Base-by-base conservation (phyloP, 306 rosid genomes). In the Prunus armeniaca region DNA sequence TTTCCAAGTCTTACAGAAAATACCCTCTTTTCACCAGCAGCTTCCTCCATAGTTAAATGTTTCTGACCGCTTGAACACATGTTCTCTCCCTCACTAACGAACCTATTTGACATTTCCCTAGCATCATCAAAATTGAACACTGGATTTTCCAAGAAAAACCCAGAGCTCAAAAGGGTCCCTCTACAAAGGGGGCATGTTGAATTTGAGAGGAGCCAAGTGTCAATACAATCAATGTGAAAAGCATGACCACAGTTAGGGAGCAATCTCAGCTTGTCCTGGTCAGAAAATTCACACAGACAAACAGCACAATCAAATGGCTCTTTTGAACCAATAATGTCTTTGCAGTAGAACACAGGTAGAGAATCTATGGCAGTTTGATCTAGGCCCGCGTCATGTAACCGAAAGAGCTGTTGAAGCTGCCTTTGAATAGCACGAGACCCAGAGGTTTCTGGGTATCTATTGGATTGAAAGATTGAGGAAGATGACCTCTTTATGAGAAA, bases 111-210 rank as follows among this genome's bases (percentile, higher is more conserved):
- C 69, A 73, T 27, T 46, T 67, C 88, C 80, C 82, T 63, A n/a
- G 80, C 68, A 55, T 76, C 84, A 2, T 77, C 83, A 28, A 76
- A 55, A 75, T 74, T 81, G 45, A 47, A 67, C 3, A 60, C 69
- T 12, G 85, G 77, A 69, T 84, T 81, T 72, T 93, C 86, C 81
- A 81, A 5, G 4, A 71, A 50, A 60, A 71, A 56, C 17, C 54
- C 68, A 28, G 84, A 63, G 34, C 58, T 66, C 27, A 82, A 76
- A 67, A 89, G 83, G 75, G 87, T 74, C 1, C 87, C 82, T 82
- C 96, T 85, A 73, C 98, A 94, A 28, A 94, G 96, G 75, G 98
- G 98, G 70, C 98, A 94, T 18, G 98, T 92, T 15, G 92, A 87
- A 41, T 88, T 90, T 17, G 98, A 88, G 14, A 91, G 88, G 19